Percentiles rank a stretch among this genome's conserved stretches.
Evolutionary conservation across 352 stramenopile species (phyloP).

Genomic region (Phytophthora cryptogea): DNA sequence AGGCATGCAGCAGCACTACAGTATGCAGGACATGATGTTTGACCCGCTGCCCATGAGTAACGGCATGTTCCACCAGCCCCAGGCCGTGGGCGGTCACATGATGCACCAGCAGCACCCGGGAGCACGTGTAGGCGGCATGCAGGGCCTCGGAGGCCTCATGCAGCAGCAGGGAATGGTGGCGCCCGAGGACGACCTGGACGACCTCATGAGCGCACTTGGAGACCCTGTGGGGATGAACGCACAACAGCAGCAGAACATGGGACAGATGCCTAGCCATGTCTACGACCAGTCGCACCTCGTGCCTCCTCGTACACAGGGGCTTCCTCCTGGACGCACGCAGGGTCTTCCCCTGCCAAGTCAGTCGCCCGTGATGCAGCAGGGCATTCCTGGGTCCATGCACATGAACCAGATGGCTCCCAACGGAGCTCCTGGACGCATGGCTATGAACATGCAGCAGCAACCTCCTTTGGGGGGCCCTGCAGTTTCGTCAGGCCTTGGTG

Average conservation of each 20-base stretch:
- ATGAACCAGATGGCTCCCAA: constrained; percentile 39
- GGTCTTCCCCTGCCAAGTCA: constrained; percentile 36
- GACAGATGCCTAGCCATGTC: constrained; percentile 55
- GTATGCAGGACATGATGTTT: constrained; percentile 81
- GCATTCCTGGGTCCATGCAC: constrained; percentile 34
- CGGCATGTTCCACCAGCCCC: constrained; percentile 55
- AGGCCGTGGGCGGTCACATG: constrained; percentile 17
- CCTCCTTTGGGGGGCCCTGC: constrained; percentile 6
- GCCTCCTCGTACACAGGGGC: constrained; percentile 39
- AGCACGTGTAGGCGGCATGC: constrained; percentile 36
- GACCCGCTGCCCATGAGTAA: constrained; percentile 70
- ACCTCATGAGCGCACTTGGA: constrained; percentile 65
- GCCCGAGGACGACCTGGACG: constrained; percentile 72
- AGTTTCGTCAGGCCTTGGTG: constrained; percentile 11
- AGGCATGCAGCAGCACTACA: constrained; percentile 60
- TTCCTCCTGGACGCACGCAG: constrained; percentile 31
- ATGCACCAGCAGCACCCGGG: constrained; percentile 47
- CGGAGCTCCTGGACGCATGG: constrained; percentile 19
- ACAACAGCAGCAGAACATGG: constrained; percentile 53
- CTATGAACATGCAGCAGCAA: constrained; percentile 35
- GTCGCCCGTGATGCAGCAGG: constrained; percentile 41
- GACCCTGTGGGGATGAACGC: constrained; percentile 52
- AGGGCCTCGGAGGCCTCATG: constrained; percentile 33
- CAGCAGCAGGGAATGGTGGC: constrained; percentile 56
- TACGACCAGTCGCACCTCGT: constrained; percentile 71